Base-by-base conservation (phyloP, 2,329 filamentous ascomycete genomes). In the Gnomoniopsis sp. region DNA sequence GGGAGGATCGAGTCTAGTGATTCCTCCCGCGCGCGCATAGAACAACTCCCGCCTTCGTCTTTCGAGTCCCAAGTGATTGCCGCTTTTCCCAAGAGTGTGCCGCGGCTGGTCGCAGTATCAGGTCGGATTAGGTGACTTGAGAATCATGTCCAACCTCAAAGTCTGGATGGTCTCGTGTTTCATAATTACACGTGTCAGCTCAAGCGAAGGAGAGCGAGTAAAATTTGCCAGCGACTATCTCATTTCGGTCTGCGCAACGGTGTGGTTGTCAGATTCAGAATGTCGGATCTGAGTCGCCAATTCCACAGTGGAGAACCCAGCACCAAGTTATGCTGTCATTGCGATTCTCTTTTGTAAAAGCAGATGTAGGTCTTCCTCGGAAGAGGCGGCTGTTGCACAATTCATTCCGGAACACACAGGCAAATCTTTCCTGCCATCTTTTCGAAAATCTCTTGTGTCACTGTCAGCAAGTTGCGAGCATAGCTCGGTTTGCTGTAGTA, bases 81-180 rank as follows among this genome's bases (percentile, higher is more conserved):
- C 23, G n/a, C 15, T 36, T 3, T 22, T 30, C 36, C 36, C 30
- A 38, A n/a, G n/a, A n/a, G n/a, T n/a, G n/a, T n/a, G n/a, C n/a
- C n/a, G n/a, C 22, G 49, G 49, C 19, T 33, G 12, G 36, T 14
- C 30, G 10, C 49, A 6, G 17, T 26, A n/a, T 33, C 12, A 33
- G 48, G 48, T 23, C 15, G 26, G 17, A 15, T 7, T 49, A 11
- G 48, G 26, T 51, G n/a, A 33, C 30, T 34, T 51, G 33, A 38
- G 36, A 51, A 26, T 51, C 11, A 14, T 33, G 26, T 38, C 30
- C 41, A 57, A 33, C 52, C 36, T 54, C 55, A 38, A 47, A 49
- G 55, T 33, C 41, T 21, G 26, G 22, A 47, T 41, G 49, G 55
- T 41, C 49, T 36, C 41, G 41, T 41, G 49, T 56, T 50, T 50